phyloP scores from a whole-genome alignment of 495 filamentous ascomycete genomes.

The Elaphomyces granulatus region DNA sequence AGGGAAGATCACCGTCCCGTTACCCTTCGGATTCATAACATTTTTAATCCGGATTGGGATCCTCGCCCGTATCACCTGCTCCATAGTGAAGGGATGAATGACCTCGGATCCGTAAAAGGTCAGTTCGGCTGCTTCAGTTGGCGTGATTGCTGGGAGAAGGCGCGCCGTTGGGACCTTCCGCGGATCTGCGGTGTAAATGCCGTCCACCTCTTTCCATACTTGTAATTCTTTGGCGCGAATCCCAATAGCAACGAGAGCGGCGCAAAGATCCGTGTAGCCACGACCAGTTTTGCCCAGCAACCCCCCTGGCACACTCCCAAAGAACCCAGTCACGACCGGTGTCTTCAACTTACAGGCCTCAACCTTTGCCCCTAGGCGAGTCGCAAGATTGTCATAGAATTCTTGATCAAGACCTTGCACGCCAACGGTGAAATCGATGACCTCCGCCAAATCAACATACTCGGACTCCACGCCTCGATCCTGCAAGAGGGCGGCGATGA shows the following conservation, averaged over 20 bases:
- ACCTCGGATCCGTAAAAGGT: slow-evolving; percentile 93
- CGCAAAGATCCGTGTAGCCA: slow-evolving; percentile 83
- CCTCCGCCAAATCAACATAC: slow-evolving; percentile 72
- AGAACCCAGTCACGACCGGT: slow-evolving; percentile 75
- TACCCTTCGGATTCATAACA: slow-evolving; percentile 81
- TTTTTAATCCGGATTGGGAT: slow-evolving; percentile 98
- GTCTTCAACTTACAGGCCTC: slow-evolving; percentile 51
- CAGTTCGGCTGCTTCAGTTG: slow-evolving; percentile 76
- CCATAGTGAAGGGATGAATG: slow-evolving; percentile 97
- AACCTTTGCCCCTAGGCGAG: slow-evolving; percentile 50
- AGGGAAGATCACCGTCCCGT: slow-evolving; percentile 72
- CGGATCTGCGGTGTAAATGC: slow-evolving; percentile 81
- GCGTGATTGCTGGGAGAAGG: slow-evolving; percentile 63
- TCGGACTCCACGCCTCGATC: slow-evolving; percentile 66
- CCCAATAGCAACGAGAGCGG: slow-evolving; percentile 67
- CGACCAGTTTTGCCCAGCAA: slow-evolving; percentile 66
- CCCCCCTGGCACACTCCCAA: slow-evolving; percentile 71
- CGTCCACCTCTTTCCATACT: slow-evolving; percentile 89
- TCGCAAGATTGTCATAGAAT: slow-evolving; percentile 67
- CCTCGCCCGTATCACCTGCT: slow-evolving; percentile 83
- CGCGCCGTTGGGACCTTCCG: slow-evolving; percentile 74
- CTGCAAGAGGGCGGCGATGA: slow-evolving; percentile 68
- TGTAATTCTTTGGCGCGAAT: slow-evolving; percentile 66
- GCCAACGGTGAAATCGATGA: slow-evolving; percentile 46
- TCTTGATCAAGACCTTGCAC: slow-evolving; percentile 49